Percentiles rank a stretch among this genome's conserved stretches.
Conservation (phyloP, 2,329 filamentous ascomycete species). For the Aspergillus fijiensis region DNA sequence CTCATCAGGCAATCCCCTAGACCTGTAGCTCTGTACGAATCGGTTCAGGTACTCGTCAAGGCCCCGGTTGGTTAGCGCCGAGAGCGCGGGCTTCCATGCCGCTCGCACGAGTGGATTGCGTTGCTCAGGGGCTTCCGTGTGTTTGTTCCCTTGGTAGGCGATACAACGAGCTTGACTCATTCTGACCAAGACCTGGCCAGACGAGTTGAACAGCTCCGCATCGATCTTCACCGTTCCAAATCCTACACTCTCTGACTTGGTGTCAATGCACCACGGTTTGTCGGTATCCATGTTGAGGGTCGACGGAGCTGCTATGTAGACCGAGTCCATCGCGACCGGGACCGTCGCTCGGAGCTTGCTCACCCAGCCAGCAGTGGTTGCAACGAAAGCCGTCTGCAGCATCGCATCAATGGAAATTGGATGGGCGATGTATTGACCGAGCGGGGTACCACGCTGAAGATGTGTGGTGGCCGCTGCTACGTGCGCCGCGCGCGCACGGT, state of each 20-base stretch:
- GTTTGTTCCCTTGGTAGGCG: not conserved
- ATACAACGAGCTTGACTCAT: constrained; percentile 2
- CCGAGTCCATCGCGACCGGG: not conserved
- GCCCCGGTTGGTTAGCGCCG: not conserved
- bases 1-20: not conserved
- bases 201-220: not conserved
- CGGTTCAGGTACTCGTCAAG: not conserved
- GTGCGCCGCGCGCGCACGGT: not conserved
- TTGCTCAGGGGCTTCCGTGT: not conserved
- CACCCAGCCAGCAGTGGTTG: not conserved
- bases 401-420: not conserved
- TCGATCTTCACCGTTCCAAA: not conserved
- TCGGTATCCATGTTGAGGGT: not conserved
- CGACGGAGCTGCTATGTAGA: not conserved
- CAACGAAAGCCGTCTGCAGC: not conserved
- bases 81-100: constrained; percentile 8
- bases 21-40: not conserved
- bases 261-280: not conserved
- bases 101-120: not conserved
- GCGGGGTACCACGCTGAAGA: not conserved
- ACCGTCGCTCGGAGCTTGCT: not conserved
- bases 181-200: not conserved
- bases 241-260: not conserved
- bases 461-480: not conserved
- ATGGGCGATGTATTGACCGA: not conserved